Conservation (phyloP, 768 basidiomycete genomes). For the Tulasnella sp. region DNA sequence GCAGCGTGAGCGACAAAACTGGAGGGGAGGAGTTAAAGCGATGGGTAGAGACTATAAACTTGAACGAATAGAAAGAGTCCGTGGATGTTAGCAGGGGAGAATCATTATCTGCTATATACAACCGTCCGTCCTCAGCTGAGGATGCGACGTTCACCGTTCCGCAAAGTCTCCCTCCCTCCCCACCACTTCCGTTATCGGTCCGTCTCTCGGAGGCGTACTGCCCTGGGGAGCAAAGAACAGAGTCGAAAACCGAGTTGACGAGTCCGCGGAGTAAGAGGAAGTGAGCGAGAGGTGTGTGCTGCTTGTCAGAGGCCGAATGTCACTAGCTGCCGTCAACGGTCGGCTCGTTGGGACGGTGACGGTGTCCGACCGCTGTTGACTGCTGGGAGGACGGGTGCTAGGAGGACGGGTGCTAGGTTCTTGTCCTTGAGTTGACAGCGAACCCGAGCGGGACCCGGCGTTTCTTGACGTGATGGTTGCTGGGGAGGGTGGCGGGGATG, state of each 20-base stretch:
- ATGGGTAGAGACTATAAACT: not conserved
- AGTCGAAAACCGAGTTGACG: not conserved
- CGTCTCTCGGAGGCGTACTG: conserved; percentile 1
- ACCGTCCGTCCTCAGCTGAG: not conserved
- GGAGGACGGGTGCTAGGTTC: not conserved
- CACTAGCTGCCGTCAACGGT: conserved; percentile 2
- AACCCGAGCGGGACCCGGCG: conserved; percentile 3
- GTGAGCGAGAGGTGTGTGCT: conserved; percentile 12
- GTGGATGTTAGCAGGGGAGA: not conserved
- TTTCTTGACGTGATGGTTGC: not conserved
- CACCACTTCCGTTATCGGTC: not conserved
- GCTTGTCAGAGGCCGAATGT: not conserved
- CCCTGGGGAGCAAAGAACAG: conserved; percentile 8
- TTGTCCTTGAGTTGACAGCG: conserved; percentile 1
- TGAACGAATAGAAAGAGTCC: not conserved
- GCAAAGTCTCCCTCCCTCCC: not conserved
- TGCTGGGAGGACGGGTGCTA: not conserved
- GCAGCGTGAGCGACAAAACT: not conserved
- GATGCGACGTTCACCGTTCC: not conserved
- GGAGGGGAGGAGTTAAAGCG: not conserved
- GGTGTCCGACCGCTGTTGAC: not conserved
- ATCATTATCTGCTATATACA: not conserved
- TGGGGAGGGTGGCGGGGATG: not conserved
- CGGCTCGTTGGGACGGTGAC: not conserved
- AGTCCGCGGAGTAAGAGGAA: not conserved